phyloP scores from a whole-genome alignment of 805 yeast genomes.

The Saccharomycopsis selenospora region DNA sequence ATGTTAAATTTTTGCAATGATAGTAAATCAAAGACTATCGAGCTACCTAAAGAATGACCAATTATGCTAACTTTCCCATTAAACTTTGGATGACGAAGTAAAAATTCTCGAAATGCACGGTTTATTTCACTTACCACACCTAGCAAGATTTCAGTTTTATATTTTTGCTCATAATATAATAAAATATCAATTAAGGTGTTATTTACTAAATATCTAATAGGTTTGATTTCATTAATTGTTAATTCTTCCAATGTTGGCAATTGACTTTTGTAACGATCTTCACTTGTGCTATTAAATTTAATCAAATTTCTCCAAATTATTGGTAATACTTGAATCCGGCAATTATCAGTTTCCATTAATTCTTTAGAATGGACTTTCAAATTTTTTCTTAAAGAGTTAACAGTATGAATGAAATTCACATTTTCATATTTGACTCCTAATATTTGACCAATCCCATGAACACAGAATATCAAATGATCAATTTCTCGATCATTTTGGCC shows the following conservation, averaged over 20 bases:
- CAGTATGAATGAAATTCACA: conserved; percentile 81
- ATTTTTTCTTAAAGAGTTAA: conserved; percentile 55
- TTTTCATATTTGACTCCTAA: conserved; percentile 72
- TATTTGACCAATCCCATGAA: conserved; percentile 93
- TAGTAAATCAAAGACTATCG: conserved; percentile 71
- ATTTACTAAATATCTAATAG: conserved; percentile 72
- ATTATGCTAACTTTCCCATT: conserved; percentile 75
- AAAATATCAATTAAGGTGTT: conserved; percentile 82
- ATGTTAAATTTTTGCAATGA: conserved; percentile 32
- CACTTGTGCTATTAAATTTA: conserved; percentile 44
- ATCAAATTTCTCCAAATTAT: conserved; percentile 85
- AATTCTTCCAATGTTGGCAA: conserved; percentile 64
- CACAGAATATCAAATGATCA: conserved; percentile 64
- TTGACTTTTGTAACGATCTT: conserved; percentile 31
- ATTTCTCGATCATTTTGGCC: conserved; percentile 38
- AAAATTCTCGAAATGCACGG: conserved; percentile 48
- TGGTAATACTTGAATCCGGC: conserved; percentile 77
- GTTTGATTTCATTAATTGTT: conserved; percentile 68
- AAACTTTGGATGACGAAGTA: conserved; percentile 59
- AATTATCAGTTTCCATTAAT: conserved; percentile 41
- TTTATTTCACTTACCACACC: conserved; percentile 63
- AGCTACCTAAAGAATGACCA: conserved; percentile 91
- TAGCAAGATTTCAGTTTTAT: conserved; percentile 51
- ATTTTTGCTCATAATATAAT: conserved; percentile 66
- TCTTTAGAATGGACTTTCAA: conserved; percentile 45